Conservation (phyloP, 352 stramenopile genomes). For the Peronospora belbahrii region DNA sequence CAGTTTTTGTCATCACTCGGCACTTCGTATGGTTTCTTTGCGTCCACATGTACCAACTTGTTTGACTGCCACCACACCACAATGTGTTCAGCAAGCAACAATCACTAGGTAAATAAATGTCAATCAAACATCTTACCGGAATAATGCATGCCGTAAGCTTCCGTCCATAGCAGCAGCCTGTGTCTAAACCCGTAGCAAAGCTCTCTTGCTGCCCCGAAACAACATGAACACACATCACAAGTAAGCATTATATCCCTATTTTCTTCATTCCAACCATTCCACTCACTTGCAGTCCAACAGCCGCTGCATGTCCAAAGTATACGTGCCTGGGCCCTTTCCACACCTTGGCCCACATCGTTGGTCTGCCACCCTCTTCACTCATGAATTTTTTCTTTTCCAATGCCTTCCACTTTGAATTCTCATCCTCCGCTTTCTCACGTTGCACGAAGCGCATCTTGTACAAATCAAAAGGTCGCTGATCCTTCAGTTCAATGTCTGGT, state of each 20-base stretch:
- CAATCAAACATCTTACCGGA: slow-evolving; percentile 33
- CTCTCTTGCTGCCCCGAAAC: slow-evolving; percentile 48
- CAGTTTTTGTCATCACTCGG: slow-evolving; percentile 19
- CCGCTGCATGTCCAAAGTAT: slow-evolving; percentile 90
- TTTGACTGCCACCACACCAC: slow-evolving; percentile 20
- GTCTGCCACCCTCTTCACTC: slow-evolving; percentile 19
- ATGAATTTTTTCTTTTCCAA: slow-evolving; percentile 29
- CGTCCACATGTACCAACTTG: slow-evolving; percentile 29
- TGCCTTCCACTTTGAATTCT: slow-evolving; percentile 14
- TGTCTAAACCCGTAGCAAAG: slow-evolving; percentile 88
- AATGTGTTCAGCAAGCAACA: slow-evolving; percentile 2
- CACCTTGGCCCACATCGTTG: slow-evolving; percentile 58
- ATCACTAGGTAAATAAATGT: not conserved
- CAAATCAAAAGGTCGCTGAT: slow-evolving; percentile 84
- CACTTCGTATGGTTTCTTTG: slow-evolving; percentile 30
- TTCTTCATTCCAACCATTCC: not conserved
- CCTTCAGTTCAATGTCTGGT: slow-evolving; percentile 45
- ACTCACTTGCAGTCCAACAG: slow-evolving; percentile 65
- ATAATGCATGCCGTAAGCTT: slow-evolving; percentile 84
- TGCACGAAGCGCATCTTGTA: slow-evolving; percentile 89
- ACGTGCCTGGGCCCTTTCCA: slow-evolving; percentile 78
- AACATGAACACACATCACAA: not conserved
- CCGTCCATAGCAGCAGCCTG: slow-evolving; percentile 86
- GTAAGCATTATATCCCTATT: not conserved
- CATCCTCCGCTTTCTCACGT: slow-evolving; percentile 26